Evolutionary conservation across 345 rosid genomes (phyloP).

Genomic region (Gossypium arboreum): DNA sequence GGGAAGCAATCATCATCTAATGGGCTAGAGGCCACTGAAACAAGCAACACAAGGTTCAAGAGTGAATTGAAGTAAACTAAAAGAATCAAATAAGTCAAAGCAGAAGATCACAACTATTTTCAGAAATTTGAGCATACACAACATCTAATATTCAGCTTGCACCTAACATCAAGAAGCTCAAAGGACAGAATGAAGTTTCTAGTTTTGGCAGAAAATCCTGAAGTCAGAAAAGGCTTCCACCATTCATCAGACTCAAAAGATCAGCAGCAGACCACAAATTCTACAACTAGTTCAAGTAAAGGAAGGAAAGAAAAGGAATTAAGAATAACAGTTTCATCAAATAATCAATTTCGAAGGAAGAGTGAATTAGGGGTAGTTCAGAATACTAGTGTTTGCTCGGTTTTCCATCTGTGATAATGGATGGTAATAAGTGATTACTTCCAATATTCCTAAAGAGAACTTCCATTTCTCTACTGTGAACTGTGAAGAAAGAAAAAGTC

Average conservation of each 20-base stretch:
- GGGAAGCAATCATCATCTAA: neutral
- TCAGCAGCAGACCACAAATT: neutral
- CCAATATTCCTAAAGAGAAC: neutral
- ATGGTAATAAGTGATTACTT: neutral
- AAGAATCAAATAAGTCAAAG: neutral
- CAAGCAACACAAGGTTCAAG: neutral
- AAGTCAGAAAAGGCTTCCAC: neutral
- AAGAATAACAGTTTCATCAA: neutral
- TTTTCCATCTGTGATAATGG: neutral
- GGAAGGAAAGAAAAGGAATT: neutral
- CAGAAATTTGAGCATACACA: neutral
- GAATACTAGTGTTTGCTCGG: neutral
- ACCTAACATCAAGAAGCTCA: neutral
- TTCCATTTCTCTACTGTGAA: neutral
- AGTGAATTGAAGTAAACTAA: neutral
- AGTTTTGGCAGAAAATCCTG: neutral
- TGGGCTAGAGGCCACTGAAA: neutral
- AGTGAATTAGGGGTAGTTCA: neutral
- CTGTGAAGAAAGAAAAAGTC: slow-evolving; percentile 9
- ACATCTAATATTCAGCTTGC: neutral
- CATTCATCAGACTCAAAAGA: neutral
- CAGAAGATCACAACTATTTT: neutral
- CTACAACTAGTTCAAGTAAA: slow-evolving; percentile 9
- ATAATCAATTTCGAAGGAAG: neutral
- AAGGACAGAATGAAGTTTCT: neutral